Conservation (phyloP, 768 basidiomycete genomes). For the Phlegmacium glaucopus region DNA sequence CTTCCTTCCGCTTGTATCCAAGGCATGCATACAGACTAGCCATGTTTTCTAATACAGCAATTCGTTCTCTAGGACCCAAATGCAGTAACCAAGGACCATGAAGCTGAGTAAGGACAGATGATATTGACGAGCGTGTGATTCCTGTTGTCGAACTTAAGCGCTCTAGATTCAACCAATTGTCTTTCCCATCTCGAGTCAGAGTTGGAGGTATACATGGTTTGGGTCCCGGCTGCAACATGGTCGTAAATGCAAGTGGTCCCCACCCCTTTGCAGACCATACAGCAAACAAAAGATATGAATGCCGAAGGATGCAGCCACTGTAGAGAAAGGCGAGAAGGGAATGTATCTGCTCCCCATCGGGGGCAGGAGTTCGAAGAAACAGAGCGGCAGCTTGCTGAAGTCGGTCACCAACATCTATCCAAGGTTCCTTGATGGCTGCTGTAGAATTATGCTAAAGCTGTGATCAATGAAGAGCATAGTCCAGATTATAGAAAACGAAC, state of each 20-base stretch:
- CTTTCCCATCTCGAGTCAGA: slow-evolving; percentile 41
- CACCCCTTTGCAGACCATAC: slow-evolving; percentile 88
- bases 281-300: slow-evolving; percentile 69
- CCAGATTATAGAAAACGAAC: slow-evolving; percentile 38
- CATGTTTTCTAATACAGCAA: slow-evolving; percentile 64
- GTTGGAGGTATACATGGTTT: slow-evolving; percentile 60
- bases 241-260: slow-evolving; percentile 73
- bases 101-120: slow-evolving; percentile 59
- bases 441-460: slow-evolving; percentile 50
- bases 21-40: slow-evolving; percentile 77
- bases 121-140: slow-evolving; percentile 66
- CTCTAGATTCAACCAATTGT: slow-evolving; percentile 52
- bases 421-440: slow-evolving; percentile 59
- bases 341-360: slow-evolving; percentile 55
- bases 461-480: slow-evolving; percentile 4
- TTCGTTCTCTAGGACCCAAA: slow-evolving; percentile 71
- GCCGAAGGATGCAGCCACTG: slow-evolving; percentile 64
- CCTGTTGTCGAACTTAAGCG: slow-evolving; percentile 66
- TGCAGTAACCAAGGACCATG: slow-evolving; percentile 89
- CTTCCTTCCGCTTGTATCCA: slow-evolving; percentile 87
- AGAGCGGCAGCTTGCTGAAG: slow-evolving; percentile 59
- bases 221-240: slow-evolving; percentile 66
- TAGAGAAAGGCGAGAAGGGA: slow-evolving; percentile 69
- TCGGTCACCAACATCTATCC: slow-evolving; percentile 74
- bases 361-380: slow-evolving; percentile 57